Conservation (phyloP, 495 filamentous ascomycete species). For the Talaromyces liani region DNA sequence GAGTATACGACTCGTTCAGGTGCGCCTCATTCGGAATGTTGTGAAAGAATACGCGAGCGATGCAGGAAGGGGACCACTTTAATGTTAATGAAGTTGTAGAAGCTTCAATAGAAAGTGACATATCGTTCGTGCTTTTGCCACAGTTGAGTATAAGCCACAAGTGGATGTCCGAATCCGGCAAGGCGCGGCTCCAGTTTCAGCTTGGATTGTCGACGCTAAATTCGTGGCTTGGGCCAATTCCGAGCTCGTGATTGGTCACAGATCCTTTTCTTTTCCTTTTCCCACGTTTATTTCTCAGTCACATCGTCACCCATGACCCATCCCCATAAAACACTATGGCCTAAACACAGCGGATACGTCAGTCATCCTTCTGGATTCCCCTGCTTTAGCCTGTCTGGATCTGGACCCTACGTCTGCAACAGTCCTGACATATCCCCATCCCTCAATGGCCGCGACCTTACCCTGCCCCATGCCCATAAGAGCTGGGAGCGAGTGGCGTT, state of each 20-base stretch:
- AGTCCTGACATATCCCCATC: background rate
- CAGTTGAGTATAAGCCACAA: background rate
- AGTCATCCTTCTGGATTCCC: background rate
- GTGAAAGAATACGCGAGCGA: background rate
- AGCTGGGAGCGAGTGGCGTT: background rate
- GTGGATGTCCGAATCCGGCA: background rate
- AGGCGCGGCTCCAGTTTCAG: background rate
- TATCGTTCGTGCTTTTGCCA: background rate
- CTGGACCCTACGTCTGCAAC: background rate
- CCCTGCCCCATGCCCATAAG: background rate
- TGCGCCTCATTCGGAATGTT: slow-evolving; percentile 1
- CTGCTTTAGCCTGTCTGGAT: background rate
- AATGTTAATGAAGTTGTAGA: background rate
- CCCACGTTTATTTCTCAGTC: background rate
- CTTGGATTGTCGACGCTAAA: background rate
- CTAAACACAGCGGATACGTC: background rate
- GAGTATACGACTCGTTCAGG: background rate
- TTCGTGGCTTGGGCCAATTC: background rate
- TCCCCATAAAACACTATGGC: too few species aligned
- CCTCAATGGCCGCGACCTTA: background rate
- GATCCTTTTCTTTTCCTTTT: background rate
- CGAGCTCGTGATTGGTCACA: background rate
- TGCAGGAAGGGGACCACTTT: background rate
- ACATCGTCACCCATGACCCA: background rate
- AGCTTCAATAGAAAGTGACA: background rate